Conservation (phyloP, 2,329 filamentous ascomycete species). For the Fusarium verticillioides region DNA sequence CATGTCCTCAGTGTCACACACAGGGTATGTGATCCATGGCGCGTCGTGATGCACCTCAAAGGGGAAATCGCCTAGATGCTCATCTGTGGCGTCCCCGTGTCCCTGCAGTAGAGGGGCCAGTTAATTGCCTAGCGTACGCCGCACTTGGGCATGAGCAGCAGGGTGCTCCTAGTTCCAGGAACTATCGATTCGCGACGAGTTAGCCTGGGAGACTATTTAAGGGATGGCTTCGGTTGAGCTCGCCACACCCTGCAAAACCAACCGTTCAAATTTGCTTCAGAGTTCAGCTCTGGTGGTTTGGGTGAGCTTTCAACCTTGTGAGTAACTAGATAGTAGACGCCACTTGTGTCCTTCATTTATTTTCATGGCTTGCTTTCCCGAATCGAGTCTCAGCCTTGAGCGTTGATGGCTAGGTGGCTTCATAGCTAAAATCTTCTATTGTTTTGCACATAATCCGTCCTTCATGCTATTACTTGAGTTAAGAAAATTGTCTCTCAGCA, state of each 20-base stretch:
- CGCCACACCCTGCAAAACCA: constrained; percentile 17
- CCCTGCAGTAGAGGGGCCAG: constrained; percentile 33
- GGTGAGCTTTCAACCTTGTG: neutral
- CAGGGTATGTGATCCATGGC: constrained; percentile 2
- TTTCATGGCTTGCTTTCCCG: neutral
- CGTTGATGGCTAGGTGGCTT: neutral
- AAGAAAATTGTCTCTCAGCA: constrained; percentile 4
- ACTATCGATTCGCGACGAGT: constrained; percentile 36
- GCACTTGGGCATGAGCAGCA: neutral
- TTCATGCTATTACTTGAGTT: neutral
- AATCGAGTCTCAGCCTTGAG: neutral
- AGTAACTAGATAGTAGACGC: constrained; percentile 15
- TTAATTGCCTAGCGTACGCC: neutral
- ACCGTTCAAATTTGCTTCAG: constrained; percentile 18
- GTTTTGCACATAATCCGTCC: constrained; percentile 12
- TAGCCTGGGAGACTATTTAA: constrained; percentile 7
- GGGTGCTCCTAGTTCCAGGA: constrained; percentile 29
- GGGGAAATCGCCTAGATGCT: constrained; percentile 8
- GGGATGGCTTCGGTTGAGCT: constrained; percentile 8
- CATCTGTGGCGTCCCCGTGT: constrained; percentile 29
- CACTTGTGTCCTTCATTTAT: constrained; percentile 18
- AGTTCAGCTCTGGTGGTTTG: constrained; percentile 6
- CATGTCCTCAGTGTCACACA: constrained; percentile 25
- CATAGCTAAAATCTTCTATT: constrained; percentile 4
- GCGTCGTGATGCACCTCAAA: constrained; percentile 13